A percentile compares a stretch with the other conserved stretches of the same genome.
phyloP scores from a whole-genome alignment of 495 filamentous ascomycete genomes.

The Astrothelium macrocarpum region DNA sequence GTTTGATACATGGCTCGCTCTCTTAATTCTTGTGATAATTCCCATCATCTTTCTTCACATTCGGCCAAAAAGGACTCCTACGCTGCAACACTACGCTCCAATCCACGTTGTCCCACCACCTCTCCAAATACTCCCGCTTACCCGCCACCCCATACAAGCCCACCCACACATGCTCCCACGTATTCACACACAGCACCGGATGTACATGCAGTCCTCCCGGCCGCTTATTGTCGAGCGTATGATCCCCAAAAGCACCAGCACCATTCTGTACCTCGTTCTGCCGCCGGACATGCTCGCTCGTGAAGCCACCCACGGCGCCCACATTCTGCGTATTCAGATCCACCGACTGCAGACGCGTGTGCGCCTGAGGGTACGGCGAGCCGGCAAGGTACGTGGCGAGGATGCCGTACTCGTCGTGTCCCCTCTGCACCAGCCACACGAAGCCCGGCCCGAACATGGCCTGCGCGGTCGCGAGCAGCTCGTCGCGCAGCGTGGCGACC shows the following conservation, averaged over 20 bases:
- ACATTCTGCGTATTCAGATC: slow-evolving; percentile 65
- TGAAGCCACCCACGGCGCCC: slow-evolving; percentile 8
- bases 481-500: slow-evolving; percentile 64
- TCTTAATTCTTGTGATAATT: not conserved
- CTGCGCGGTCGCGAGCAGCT: slow-evolving; percentile 71
- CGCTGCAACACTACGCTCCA: slow-evolving; percentile 56
- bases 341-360: slow-evolving; percentile 66
- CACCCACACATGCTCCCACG: slow-evolving; percentile 93
- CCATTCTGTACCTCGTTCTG: slow-evolving; percentile 25
- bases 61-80: not conserved
- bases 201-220: slow-evolving; percentile 61
- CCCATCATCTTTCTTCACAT: not conserved
- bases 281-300: slow-evolving; percentile 5
- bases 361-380: slow-evolving; percentile 72
- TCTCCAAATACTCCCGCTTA: slow-evolving; percentile 64
- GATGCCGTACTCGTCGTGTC: slow-evolving; percentile 50
- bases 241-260: slow-evolving; percentile 40
- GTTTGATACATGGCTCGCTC: not conserved
- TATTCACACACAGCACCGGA: slow-evolving; percentile 83
- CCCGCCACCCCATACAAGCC: slow-evolving; percentile 72
- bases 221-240: slow-evolving; percentile 32
- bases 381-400: slow-evolving; percentile 87
- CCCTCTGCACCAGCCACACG: slow-evolving; percentile 71
- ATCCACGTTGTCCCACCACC: slow-evolving; percentile 81
- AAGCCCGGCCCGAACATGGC: slow-evolving; percentile 95